These are phyloP conservation scores for Bryoerythrophyllum caledonicum DNA, from an alignment of 225 moss, liverwort and hornwort genomes.

Conservation along the genomic window DNA sequence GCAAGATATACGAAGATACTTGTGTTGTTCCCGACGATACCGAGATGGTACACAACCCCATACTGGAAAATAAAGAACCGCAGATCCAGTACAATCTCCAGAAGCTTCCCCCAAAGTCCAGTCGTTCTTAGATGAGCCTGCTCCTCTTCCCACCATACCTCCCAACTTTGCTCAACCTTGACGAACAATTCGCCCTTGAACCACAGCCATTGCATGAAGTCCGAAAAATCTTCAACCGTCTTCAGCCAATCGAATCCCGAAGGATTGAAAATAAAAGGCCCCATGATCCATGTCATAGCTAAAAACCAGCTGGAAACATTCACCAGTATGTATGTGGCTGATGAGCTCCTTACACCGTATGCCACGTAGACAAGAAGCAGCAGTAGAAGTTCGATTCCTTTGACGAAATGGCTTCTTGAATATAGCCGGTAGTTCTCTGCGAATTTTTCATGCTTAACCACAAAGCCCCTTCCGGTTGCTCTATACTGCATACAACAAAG, in stretches of 20 bases:
- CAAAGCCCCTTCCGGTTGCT: conserved; percentile 91
- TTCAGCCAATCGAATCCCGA: conserved; percentile 94
- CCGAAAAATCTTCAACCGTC: conserved; percentile 85
- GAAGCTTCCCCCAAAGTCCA: conserved; percentile 74
- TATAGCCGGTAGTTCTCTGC: conserved; percentile 77
- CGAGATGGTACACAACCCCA: conserved; percentile 79
- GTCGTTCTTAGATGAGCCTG: conserved; percentile 75
- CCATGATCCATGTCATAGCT: conserved; percentile 86
- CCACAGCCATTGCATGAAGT: conserved; percentile 89
- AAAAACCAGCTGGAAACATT: conserved; percentile 90
- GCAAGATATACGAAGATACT: conserved; percentile 73
- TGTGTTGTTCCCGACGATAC: conserved; percentile 58
- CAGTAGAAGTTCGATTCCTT: conserved; percentile 80
- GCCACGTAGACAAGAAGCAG: conserved; percentile 72
- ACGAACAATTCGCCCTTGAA: conserved; percentile 81
- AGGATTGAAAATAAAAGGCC: conserved; percentile 87
- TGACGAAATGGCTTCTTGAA: conserved; percentile 83
- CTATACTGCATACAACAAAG: conserved; percentile 57
- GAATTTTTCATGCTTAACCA: conserved; percentile 83
- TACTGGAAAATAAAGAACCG: conserved; percentile 95
- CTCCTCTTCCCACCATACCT: conserved; percentile 89
- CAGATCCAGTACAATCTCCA: conserved; percentile 72
- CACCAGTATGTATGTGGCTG: conserved; percentile 62
- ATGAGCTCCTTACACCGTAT: conserved; percentile 55
- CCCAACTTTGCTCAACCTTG: conserved; percentile 67